These are phyloP conservation scores for Cornus controversa DNA, from an alignment of 148 eudicot species.

Conservation along the genomic window DNA sequence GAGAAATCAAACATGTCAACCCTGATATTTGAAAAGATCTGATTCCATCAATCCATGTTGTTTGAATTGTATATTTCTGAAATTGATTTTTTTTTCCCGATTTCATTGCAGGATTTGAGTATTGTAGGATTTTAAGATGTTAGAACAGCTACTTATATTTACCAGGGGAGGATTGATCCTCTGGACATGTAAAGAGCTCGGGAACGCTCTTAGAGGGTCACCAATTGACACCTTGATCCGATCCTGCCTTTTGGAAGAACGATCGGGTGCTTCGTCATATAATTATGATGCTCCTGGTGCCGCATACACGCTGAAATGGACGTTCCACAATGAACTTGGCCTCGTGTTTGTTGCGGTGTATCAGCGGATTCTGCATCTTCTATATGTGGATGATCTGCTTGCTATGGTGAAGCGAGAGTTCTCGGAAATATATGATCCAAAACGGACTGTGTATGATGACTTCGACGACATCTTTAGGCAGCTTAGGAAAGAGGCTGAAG, in stretches of 20 bases:
- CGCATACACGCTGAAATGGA: slow-evolving; percentile 89
- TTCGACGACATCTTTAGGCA: slow-evolving; percentile 81
- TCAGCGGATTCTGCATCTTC: slow-evolving; percentile 76
- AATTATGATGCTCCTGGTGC: slow-evolving; percentile 83
- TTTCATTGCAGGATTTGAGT: slow-evolving; percentile 22
- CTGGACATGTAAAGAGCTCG: slow-evolving; percentile 93
- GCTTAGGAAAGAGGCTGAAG: slow-evolving; percentile 91
- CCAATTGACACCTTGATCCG: slow-evolving; percentile 90
- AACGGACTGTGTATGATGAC: slow-evolving; percentile 57
- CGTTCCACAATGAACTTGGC: slow-evolving; percentile 92
- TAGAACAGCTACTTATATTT: slow-evolving; percentile 89
- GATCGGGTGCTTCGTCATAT: slow-evolving; percentile 82
- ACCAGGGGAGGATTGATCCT: slow-evolving; percentile 98
- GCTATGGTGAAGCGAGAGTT: slow-evolving; percentile 88
- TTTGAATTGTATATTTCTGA: background rate
- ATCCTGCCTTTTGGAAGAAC: slow-evolving; percentile 92
- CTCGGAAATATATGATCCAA: slow-evolving; percentile 79
- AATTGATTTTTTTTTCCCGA: background rate
- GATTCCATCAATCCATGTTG: background rate
- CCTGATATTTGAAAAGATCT: background rate
- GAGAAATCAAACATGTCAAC: background rate
- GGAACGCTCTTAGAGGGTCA: slow-evolving; percentile 86
- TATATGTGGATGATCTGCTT: slow-evolving; percentile 92
- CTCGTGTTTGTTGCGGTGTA: slow-evolving; percentile 97
- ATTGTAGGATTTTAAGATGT: slow-evolving; percentile 43